Evolutionary conservation across 495 filamentous ascomycete genomes (phyloP).

Genomic region (Geopyxis carbonaria): DNA sequence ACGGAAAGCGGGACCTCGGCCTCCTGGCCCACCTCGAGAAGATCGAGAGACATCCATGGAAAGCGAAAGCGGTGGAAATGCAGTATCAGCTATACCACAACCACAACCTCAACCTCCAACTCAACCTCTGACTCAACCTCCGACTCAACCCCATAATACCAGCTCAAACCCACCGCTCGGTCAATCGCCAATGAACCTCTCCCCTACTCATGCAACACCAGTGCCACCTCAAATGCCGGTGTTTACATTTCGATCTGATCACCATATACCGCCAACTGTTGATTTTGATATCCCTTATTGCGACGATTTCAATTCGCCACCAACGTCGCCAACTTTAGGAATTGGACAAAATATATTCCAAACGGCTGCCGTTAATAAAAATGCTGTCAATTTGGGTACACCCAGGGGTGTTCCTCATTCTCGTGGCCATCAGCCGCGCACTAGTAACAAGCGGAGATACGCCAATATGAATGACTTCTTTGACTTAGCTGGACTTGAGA

Average conservation of each 20-base stretch:
- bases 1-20: conserved; percentile 10
- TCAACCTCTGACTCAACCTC: too few species aligned
- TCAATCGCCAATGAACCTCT: neutral
- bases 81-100: conserved; percentile 3
- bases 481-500: conserved; percentile 20
- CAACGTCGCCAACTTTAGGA: conserved; percentile 17
- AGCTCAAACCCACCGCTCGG: neutral
- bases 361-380: conserved; percentile 1
- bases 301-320: conserved; percentile 13
- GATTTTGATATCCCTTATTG: conserved; percentile 17
- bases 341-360: conserved; percentile 18
- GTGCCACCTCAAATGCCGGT: conserved; percentile 6
- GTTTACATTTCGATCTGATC: conserved; percentile 2
- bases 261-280: conserved; percentile 9
- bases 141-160: too few species aligned
- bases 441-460: conserved; percentile 15
- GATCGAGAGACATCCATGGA: conserved; percentile 13
- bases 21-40: conserved; percentile 7
- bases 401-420: too few species aligned
- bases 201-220: conserved; percentile 4
- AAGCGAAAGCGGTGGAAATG: conserved; percentile 13
- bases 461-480: conserved; percentile 18
- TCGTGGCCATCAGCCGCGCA: conserved; percentile 8
- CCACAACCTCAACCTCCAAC: too few species aligned
- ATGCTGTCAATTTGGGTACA: neutral